Percentiles rank a stretch among this genome's conserved stretches.
Conservation (phyloP, 306 rosid species). For the Sicyos edulis region DNA sequence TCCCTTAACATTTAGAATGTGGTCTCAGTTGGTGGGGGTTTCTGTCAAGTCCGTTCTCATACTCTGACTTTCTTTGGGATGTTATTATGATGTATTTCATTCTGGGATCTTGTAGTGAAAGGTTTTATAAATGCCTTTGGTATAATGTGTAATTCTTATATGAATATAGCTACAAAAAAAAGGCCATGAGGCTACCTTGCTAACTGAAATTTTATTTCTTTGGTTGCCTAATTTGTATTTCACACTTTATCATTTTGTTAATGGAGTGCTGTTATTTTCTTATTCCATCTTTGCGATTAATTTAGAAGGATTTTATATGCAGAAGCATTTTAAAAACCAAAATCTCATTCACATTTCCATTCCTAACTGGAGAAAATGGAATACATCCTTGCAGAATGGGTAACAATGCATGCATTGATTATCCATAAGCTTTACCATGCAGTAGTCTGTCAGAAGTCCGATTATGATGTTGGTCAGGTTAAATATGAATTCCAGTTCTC, state of each 20-base stretch:
- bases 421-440: slow-evolving; percentile 4
- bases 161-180: background rate
- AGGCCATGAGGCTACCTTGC: background rate
- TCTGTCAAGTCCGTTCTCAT: background rate
- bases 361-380: background rate
- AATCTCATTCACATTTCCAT: background rate
- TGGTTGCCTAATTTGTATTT: background rate
- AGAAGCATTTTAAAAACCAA: background rate
- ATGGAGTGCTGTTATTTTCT: background rate
- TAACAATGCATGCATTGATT: background rate
- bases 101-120: slow-evolving; percentile 1
- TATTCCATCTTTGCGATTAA: background rate
- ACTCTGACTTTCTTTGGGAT: background rate
- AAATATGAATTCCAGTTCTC: background rate
- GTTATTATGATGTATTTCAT: background rate
- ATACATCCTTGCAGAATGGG: background rate
- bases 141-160: background rate
- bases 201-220: background rate
- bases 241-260: background rate
- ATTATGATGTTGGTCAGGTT: background rate
- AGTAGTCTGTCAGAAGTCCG: background rate
- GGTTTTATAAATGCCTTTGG: no score
- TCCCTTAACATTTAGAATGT: background rate
- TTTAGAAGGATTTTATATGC: background rate
- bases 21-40: slow-evolving; percentile 4